phyloP scores from a whole-genome alignment of 78 protist species.

The Anaeramoeba flamelloides region DNA sequence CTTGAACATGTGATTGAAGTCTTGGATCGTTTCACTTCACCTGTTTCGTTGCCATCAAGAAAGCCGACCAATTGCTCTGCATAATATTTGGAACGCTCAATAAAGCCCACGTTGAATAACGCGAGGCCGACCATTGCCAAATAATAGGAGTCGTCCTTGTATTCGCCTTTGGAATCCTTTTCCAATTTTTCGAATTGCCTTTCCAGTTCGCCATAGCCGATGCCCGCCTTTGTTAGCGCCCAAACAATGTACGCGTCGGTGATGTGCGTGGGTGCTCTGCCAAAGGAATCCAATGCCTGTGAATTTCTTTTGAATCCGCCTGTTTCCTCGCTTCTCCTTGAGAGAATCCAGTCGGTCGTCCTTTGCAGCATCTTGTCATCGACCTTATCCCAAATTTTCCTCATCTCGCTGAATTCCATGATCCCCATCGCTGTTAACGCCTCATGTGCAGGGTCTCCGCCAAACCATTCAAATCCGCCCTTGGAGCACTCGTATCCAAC shows the following conservation, averaged over 20 bases:
- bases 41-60: not conserved
- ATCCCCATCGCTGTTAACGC: not conserved
- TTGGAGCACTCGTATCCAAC: not conserved
- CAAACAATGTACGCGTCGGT: not conserved
- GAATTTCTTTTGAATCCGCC: not conserved
- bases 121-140: not conserved
- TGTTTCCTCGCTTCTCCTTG: not conserved
- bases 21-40: not conserved
- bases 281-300: not conserved
- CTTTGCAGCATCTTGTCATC: not conserved
- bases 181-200: not conserved
- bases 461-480: not conserved
- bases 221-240: not conserved
- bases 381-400: not conserved
- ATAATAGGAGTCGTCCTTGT: not conserved
- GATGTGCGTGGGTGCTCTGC: not conserved
- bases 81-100: not conserved
- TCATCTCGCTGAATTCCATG: not conserved
- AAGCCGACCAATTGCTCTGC: not conserved
- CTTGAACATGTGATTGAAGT: not conserved
- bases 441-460: not conserved
- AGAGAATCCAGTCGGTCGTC: not conserved
- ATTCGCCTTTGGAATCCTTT: not conserved
- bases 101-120: not conserved
- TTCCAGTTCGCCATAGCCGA: not conserved